A percentile compares a stretch with the other conserved stretches of the same genome.
These are phyloP conservation scores for Hansfordia pulvinata DNA, from an alignment of 2,329 filamentous ascomycete genomes.

Conservation along the genomic window DNA sequence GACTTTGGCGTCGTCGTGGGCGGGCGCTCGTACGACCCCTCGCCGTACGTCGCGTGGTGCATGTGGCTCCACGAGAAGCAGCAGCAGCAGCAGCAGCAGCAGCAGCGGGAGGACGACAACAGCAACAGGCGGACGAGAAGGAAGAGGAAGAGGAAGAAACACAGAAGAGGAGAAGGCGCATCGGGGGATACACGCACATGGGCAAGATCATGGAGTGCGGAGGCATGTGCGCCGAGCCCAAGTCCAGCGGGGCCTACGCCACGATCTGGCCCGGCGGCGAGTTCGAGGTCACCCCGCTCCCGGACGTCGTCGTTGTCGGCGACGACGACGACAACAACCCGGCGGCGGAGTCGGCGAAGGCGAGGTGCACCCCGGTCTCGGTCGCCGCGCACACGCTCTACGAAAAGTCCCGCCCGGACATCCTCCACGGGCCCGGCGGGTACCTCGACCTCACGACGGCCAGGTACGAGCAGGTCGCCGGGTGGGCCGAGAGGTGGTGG, in stretches of 20 bases:
- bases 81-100: too few species aligned
- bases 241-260: slow-evolving; percentile 25
- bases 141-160: slow-evolving; percentile 3
- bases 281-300: slow-evolving; percentile 33
- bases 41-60: slow-evolving; percentile 25
- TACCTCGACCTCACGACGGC: slow-evolving; percentile 24
- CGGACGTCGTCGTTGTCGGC: too few species aligned
- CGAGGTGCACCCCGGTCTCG: slow-evolving; percentile 29
- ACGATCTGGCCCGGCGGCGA: slow-evolving; percentile 23
- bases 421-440: slow-evolving; percentile 34
- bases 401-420: slow-evolving; percentile 37
- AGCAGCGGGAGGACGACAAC: too few species aligned
- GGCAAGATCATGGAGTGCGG: slow-evolving; percentile 44
- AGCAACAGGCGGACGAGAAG: slow-evolving; percentile 8
- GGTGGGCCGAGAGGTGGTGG: too few species aligned
- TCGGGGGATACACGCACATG: slow-evolving; percentile 31
- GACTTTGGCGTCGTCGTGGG: slow-evolving; percentile 29
- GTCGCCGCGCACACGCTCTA: slow-evolving; percentile 41
- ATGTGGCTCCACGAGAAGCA: too few species aligned
- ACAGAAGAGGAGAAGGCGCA: slow-evolving; percentile 5
- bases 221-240: slow-evolving; percentile 30
- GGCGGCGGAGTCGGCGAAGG: slow-evolving; percentile 16
- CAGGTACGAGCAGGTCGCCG: slow-evolving; percentile 29
- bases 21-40: slow-evolving; percentile 27
- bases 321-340: too few species aligned